Evolutionary conservation across 805 yeast genomes (phyloP), one percentile per base, ranked within the genome.

Genomic region (Yamadazyma kitorensis): DNA sequence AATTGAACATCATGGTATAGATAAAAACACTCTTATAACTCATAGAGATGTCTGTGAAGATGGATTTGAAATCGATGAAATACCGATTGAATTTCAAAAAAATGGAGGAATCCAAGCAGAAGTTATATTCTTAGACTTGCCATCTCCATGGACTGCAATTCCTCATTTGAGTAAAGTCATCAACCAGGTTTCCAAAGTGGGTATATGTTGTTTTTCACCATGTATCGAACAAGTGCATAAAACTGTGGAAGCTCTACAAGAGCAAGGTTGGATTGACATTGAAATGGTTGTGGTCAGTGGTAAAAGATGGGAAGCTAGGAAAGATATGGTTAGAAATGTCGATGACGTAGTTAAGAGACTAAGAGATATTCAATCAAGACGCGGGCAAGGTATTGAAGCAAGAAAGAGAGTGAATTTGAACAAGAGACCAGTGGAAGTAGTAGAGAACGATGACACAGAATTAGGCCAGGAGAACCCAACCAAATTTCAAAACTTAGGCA

Each of bases 141-240:
- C 99, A 3, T 80, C 96, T 4, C 98, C 99, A 6, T 91, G 98
- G 97, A 79, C 78, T 23, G 98, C 98, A 5, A 83, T 93, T 34
- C 86, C 87, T 5, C 82, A 83, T 57, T 61, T 91, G 29, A 61
- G 68, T 9, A 47, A 52, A 20, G 94, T 84, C 1, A 70, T 85
- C 11, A 62, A 83, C 6, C 56, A 63, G 6, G 61, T 61, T 13
- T 65, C 70, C 36, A 67, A 70, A 17, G 85, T 79, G 15, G 79
- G 84, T 3, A 72, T 93, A 34, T 93, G 99, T 61, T 93, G 98
- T 59, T 93, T 93, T 54, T 86, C 95, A 24, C 99, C 99, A 7
- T 93, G 99, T 59, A 85, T 93, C 30, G 99, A 93, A 61, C 99
- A 93, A 63, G 98, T 93, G 3, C 82, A 82, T 38, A 82, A 85